phyloP scores from a whole-genome alignment of 2,329 filamentous ascomycete species.

The Pseudocercospora eumusae region DNA sequence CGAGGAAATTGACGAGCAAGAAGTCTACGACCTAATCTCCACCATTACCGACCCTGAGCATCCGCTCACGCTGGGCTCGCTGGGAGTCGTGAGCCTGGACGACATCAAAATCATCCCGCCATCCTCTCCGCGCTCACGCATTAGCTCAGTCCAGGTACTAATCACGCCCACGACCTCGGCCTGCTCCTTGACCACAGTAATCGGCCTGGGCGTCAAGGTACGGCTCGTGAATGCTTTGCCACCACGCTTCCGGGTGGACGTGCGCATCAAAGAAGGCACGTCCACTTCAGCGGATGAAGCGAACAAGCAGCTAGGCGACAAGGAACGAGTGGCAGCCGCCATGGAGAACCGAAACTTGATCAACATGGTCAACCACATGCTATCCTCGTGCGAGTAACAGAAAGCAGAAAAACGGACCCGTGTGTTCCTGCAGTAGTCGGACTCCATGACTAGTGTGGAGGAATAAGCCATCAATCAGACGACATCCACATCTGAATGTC shows the following conservation, averaged over 20 bases:
- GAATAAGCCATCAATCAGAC: constrained; percentile 3
- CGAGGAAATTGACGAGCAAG: constrained; percentile 93
- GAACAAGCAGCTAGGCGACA: constrained; percentile 94
- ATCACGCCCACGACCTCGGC: constrained; percentile 97
- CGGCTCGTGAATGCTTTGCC: constrained; percentile 88
- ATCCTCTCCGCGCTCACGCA: constrained; percentile 61
- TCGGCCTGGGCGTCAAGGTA: constrained; percentile 88
- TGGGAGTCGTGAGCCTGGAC: constrained; percentile 92
- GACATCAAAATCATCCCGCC: constrained; percentile 80
- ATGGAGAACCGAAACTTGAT: constrained; percentile 90
- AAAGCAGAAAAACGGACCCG: neutral
- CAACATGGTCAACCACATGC: constrained; percentile 88
- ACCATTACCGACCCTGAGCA: constrained; percentile 96
- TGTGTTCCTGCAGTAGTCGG: constrained; percentile 21
- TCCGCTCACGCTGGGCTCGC: constrained; percentile 85
- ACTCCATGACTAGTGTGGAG: constrained; percentile 13
- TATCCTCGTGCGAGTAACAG: constrained; percentile 49
- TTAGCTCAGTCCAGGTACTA: constrained; percentile 78
- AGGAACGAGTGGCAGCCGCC: constrained; percentile 92
- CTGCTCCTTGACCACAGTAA: constrained; percentile 93
- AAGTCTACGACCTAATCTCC: constrained; percentile 94
- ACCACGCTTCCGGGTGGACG: constrained; percentile 87
- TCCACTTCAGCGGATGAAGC: constrained; percentile 93
- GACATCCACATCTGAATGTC: constrained; percentile 11
- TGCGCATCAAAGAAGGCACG: constrained; percentile 93